Evolutionary conservation across 2,329 filamentous ascomycete genomes (phyloP).

Genomic region (Scedosporium aurantiacum): DNA sequence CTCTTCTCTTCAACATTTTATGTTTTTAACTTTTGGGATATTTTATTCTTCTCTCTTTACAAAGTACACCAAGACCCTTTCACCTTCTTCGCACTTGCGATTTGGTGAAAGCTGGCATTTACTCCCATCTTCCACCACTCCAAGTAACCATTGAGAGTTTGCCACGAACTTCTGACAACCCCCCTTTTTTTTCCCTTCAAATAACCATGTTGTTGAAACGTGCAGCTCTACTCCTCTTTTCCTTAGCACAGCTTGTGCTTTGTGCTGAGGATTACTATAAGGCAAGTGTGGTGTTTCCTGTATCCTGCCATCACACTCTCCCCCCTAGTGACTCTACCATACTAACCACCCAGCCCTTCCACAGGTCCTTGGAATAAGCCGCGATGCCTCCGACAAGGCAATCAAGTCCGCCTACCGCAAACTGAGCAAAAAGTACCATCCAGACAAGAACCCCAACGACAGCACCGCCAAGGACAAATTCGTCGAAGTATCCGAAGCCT

Average conservation of each 20-base stretch:
- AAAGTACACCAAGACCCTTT: not conserved
- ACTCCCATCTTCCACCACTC: not conserved
- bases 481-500: constrained; percentile 86
- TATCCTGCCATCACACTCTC: not conserved
- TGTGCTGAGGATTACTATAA: constrained; percentile 72
- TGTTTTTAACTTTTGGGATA: not conserved
- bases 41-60: not conserved
- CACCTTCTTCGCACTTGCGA: not conserved
- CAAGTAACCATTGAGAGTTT: not conserved
- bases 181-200: not conserved
- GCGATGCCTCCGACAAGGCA: constrained; percentile 69
- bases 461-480: constrained; percentile 78
- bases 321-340: not conserved
- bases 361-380: constrained; percentile 70
- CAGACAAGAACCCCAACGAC: constrained; percentile 95
- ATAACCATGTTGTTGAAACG: constrained; percentile 40
- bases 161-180: not conserved
- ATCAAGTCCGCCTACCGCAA: constrained; percentile 89
- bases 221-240: constrained; percentile 38
- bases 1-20: not conserved
- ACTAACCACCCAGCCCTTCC: not conserved
- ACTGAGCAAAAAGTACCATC: constrained; percentile 91
- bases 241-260: constrained; percentile 40
- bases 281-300: constrained; percentile 26
- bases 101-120: not conserved